Evolutionary conservation across 208 protist species (phyloP), one percentile per base, ranked within the genome.

Genomic region (Wallacemonas rigidus): DNA sequence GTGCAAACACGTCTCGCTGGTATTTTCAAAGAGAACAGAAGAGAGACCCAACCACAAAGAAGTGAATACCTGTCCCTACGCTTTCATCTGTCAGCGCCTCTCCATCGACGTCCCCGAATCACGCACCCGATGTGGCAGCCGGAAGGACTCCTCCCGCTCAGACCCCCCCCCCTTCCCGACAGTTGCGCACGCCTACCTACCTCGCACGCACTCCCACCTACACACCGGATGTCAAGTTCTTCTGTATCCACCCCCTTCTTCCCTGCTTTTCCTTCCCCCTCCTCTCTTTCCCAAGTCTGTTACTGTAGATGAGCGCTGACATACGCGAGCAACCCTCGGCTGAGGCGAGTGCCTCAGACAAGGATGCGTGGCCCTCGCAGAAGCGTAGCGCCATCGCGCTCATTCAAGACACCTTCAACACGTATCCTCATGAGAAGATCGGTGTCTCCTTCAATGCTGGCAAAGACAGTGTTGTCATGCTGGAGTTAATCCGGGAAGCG

Each of bases 391-490:
- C 51, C 35, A 68, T 84, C 40, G 70, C 73, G 17, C 71, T 94
- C 9, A 87, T 95, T 43, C 70, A 72, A 17, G 54, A 84, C 40
- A 72, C 81, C 11, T 83, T 80, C 17, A 50, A 53, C 0, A 47
- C 67, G 40, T 86, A 82, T 63, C 61, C 78, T 2, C 65, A 74
- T 6, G 63, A 92, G 4, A 58, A 84, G 6, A 93, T 97, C 67
- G 87, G 86, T 26, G 74, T 98, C 68, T 88, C 88, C 43, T 98
- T 98, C 72, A 98, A 98, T 67, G 94, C 89, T 15, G 94, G 94
- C 8, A 98, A 98, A 54, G 94, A 98, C 77, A 90, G 85, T 55
- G 89, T 96, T 1, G 89, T 94, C 17, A 87, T 97, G 75, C 65
- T 96, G 70, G 86, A 96, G 72, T 80, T 98, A 38, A 53, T 94